These are phyloP conservation scores for Kalanchoe fedtschenkoi DNA, from an alignment of 164 flowering plant genomes.

Conservation along the genomic window DNA sequence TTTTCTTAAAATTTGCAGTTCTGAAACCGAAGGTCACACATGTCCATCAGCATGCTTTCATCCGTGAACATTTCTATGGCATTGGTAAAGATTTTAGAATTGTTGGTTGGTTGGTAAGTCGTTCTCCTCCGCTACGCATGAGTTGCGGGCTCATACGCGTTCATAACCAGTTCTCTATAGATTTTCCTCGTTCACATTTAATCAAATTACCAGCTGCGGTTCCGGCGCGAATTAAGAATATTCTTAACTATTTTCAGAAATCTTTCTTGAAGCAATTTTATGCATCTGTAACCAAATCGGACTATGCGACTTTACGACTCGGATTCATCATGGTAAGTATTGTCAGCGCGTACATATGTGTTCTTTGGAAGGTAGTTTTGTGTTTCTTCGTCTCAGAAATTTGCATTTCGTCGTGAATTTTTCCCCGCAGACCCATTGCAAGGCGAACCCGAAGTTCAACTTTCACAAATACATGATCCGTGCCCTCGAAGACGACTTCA, in stretches of 20 bases:
- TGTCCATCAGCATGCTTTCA: slow-evolving; percentile 63
- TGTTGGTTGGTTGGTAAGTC: slow-evolving; percentile 67
- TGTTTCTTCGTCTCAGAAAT: not conserved
- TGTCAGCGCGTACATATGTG: not conserved
- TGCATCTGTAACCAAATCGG: slow-evolving; percentile 64
- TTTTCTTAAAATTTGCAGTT: slow-evolving; percentile 23
- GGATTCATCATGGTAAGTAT: slow-evolving; percentile 32
- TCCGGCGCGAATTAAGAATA: not conserved
- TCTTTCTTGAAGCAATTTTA: slow-evolving; percentile 64
- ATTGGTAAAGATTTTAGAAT: slow-evolving; percentile 31
- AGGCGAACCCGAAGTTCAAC: slow-evolving; percentile 46
- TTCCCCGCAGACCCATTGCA: slow-evolving; percentile 53
- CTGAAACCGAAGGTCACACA: slow-evolving; percentile 31
- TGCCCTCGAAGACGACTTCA: slow-evolving; percentile 79
- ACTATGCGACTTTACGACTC: slow-evolving; percentile 42
- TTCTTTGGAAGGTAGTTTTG: not conserved
- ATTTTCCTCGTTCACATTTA: not conserved
- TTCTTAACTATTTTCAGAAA: slow-evolving; percentile 9
- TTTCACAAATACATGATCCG: slow-evolving; percentile 88
- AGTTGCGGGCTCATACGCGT: not conserved
- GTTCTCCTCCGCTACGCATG: not conserved
- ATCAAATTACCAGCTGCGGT: not conserved
- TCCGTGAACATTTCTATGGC: slow-evolving; percentile 49
- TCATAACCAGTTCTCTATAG: not conserved
- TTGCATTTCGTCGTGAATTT: not conserved